These are phyloP conservation scores for Gossypium davidsonii DNA, from an alignment of 441 rosid genomes.

Conservation along the genomic window DNA sequence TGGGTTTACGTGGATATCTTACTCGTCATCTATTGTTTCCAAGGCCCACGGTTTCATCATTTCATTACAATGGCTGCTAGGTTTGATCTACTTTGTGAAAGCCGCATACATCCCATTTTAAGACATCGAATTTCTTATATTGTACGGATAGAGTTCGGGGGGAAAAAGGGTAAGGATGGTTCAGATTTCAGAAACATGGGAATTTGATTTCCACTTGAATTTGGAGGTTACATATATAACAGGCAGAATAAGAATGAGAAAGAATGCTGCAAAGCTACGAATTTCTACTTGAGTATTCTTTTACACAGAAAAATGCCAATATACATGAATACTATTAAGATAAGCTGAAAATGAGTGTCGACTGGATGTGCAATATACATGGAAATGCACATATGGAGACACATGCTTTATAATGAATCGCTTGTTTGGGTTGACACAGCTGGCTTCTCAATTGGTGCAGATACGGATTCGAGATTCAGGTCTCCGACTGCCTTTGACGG, in stretches of 20 bases:
- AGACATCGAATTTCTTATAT: too few relatives aligned
- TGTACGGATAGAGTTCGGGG: too few relatives aligned
- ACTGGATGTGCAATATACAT: not conserved
- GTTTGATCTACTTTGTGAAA: not conserved
- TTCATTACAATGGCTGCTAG: not conserved
- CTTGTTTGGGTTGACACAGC: conserved; percentile 25
- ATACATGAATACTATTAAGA: conserved; percentile 24
- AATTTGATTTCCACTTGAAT: not conserved
- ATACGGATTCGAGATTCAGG: conserved; percentile 45
- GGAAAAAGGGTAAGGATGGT: not conserved
- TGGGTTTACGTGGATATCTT: conserved; percentile 5
- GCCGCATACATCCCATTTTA: too few relatives aligned
- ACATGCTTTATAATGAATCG: conserved; percentile 6
- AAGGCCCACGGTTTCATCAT: not conserved
- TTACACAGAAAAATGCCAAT: conserved; percentile 19
- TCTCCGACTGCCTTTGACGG: conserved; percentile 55
- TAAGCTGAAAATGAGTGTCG: not conserved
- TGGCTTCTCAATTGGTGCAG: conserved; percentile 36
- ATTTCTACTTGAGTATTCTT: conserved; percentile 14
- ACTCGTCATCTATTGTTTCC: not conserved
- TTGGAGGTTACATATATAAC: not conserved
- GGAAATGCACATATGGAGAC: conserved; percentile 10
- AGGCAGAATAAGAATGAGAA: conserved; percentile 17
- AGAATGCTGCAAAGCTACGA: conserved; percentile 21
- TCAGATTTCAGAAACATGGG: not conserved